Conservation (phyloP, 176 grass and related monocot species). For the Saccharum officinarum region DNA sequence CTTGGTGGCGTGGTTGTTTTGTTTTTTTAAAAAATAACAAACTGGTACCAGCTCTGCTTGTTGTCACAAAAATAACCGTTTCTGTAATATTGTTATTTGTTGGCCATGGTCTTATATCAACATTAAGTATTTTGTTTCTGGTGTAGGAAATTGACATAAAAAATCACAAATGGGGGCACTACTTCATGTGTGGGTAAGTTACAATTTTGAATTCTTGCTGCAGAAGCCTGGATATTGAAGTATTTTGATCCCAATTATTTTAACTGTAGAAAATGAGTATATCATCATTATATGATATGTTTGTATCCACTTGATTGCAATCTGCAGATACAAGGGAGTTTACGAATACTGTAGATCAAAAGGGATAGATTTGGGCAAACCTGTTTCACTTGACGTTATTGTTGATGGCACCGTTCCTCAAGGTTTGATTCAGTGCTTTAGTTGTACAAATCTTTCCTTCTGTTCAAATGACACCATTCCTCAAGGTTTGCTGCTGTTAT, state of each 20-base stretch:
- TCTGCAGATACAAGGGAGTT: constrained; percentile 85
- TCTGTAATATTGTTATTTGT: neutral
- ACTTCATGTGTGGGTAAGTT: constrained; percentile 97
- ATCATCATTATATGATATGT: neutral
- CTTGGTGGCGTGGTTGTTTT: neutral
- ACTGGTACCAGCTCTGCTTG: neutral
- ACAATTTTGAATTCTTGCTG: neutral
- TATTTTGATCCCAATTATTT: neutral
- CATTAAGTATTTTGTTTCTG: constrained; percentile 6
- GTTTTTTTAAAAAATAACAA: neutral
- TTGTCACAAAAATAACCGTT: neutral
- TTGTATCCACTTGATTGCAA: neutral
- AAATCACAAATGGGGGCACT: constrained; percentile 97
- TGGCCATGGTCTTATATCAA: neutral
- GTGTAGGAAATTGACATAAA: constrained; percentile 89
- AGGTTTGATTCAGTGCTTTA: constrained; percentile 34
- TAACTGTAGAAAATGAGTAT: neutral
- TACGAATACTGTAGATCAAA: constrained; percentile 79
- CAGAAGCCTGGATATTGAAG: neutral
- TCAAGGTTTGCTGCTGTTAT: neutral
- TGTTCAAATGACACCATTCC: neutral
- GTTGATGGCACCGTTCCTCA: constrained; percentile 92
- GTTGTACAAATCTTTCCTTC: neutral
- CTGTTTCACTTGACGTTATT: constrained; percentile 74
- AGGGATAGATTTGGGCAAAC: constrained; percentile 63